Evolutionary conservation across 83 land plant genomes (phyloP), one percentile per base, ranked within the genome.

Genomic region (Picea mariana): DNA sequence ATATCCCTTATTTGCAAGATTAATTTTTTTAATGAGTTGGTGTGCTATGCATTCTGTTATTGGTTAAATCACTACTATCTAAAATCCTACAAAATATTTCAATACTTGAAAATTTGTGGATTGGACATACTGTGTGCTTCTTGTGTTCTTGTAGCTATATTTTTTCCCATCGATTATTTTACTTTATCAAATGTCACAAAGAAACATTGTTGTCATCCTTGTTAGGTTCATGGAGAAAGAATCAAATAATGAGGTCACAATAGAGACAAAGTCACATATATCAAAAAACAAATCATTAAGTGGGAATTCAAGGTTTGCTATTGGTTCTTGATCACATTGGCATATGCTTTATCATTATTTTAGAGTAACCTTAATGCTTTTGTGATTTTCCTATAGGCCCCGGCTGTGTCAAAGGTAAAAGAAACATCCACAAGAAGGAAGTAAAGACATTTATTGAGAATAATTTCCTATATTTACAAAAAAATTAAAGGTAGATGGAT

Each of bases 291-390:
- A 49, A 58, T 75, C 58, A 76, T 82, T 62, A 82, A 73, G 61
- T 82, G 83, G 83, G 17, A 47, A 17, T 82, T 82, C 55, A 82
- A 82, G 83, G 83, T 82, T 58, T 40, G 83, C 15, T 40, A 9
- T 52, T 78, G n/a, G 23, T 42, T 58, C 18, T 78, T 23, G 2
- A 78, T n/a, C 55, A 49, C 18, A 78, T 23, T 62, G 65, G 18
- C n/a, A 15, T 60, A 52, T 60, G 44, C 80, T 79, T 16, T 23
- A 31, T 3, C 66, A 59, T 60, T 60, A 60, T 27, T 79, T 59
- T 21, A 78, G 20, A 7, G 31, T 31, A 24, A 11, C 31, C 5
- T 12, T 67, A 1, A 24, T 11, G 31, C 31, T 67, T 31, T 62
- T 63, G 4, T 21, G 27, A 7, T 80, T 80, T 38, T 80, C 66